Base-by-base conservation (phyloP, 1,139 yeast genomes). In the Kurtzmaniella natalensis region DNA sequence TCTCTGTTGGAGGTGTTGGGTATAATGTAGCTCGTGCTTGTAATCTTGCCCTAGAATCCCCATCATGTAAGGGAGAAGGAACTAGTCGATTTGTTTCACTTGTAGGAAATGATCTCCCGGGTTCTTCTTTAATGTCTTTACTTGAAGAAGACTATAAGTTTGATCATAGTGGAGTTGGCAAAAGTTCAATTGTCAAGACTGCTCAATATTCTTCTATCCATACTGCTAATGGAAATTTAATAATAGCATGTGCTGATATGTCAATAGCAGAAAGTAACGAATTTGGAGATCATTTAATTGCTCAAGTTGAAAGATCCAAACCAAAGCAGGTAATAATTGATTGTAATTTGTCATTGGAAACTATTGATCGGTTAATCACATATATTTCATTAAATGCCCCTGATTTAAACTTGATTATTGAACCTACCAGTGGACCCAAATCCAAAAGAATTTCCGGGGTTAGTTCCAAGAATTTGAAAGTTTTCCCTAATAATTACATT, bases 171-270 rank as follows among this genome's bases (percentile, higher is more conserved):
- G 18, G 43, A 49, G 7, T 38, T 59, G 25, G 38, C 46, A 3
- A 39, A 47, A 45, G 43, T 14, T 36, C 52, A 7, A 43, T 44
- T 6, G 20, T 35, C 3, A 39, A 44, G 11, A 81, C 94, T 0
- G 87, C 94, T 0, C 84, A 82, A 45, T 88, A 88, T 48, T 70
- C 77, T 5, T 78, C 94, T 1, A 68, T 79, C 38, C 92, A 85
- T 48, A 75, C 74, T 38, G 42, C 47, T 0, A 50, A 60, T 2
- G 96, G 96, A 1, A 80, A 73, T 3, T 61, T 87, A 32, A 51
- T 83, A 6, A 64, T 84, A 13, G 95, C 95, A 0, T 79, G 88
- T 51, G 92, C 95, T 3, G 95, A 85, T 50, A 87, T 88, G 96
- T 64, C 64, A 9, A 75, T 82, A 9, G 63, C 81, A 13, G 86